Percentiles rank a stretch among this genome's conserved stretches.
Conservation (phyloP, 768 basidiomycete genomes). For the Amyloporia xantha region DNA sequence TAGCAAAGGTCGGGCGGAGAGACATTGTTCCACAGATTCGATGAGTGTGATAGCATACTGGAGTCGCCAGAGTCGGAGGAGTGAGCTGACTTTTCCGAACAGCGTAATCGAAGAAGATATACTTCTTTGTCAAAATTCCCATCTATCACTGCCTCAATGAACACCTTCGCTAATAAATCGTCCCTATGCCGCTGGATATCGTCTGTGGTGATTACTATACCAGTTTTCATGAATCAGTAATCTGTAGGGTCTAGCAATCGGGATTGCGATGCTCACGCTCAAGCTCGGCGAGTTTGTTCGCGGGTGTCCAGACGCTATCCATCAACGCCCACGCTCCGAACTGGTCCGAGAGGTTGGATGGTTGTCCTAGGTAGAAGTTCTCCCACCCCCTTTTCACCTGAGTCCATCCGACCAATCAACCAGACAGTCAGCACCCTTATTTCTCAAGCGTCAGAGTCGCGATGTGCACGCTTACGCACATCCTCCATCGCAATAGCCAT, state of each 20-base stretch:
- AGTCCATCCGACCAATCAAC: neutral
- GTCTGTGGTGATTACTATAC: conserved; percentile 32
- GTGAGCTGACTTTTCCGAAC: too few species aligned
- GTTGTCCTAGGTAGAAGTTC: conserved; percentile 35
- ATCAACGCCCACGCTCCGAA: conserved; percentile 32
- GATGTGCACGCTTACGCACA: conserved; percentile 21
- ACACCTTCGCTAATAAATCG: conserved; percentile 32
- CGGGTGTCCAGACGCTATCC: conserved; percentile 34
- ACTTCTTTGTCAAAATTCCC: conserved; percentile 38
- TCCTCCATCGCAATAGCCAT: conserved; percentile 41
- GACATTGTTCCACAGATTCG: conserved; percentile 29
- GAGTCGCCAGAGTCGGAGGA: too few species aligned
- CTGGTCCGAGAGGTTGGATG: conserved; percentile 27
- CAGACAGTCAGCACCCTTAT: neutral
- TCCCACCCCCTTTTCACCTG: conserved; percentile 32
- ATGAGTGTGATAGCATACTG: conserved; percentile 36
- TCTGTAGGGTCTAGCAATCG: neutral
- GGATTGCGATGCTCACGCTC: conserved; percentile 32
- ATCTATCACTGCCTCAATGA: conserved; percentile 39
- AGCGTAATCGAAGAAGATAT: too few species aligned
- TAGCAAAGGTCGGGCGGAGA: conserved; percentile 30
- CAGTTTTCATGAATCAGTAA: neutral
- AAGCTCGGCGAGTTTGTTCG: conserved; percentile 35
- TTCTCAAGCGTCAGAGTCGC: conserved; percentile 1
- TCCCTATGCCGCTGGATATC: conserved; percentile 35